Evolutionary conservation across 2,329 filamentous ascomycete species (phyloP).

Genomic region (Aspergillus pseudoviridinutans): DNA sequence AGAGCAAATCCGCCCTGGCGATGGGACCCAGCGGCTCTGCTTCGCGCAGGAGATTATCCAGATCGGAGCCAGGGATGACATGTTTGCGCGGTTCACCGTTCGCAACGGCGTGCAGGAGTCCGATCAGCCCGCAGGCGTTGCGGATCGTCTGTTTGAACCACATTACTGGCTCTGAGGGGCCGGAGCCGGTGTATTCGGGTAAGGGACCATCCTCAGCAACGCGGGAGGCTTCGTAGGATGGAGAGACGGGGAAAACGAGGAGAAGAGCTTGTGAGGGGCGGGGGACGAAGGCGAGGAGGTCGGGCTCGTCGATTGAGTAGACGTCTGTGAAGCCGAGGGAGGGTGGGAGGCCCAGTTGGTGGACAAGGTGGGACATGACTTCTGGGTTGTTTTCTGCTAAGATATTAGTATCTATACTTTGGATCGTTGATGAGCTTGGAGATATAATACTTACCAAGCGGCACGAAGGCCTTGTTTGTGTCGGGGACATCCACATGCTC

Average conservation of each 20-base stretch:
- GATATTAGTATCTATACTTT: slow-evolving; percentile 7
- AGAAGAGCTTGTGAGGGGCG: slow-evolving; percentile 84
- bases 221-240: slow-evolving; percentile 73
- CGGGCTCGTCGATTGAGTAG: slow-evolving; percentile 81
- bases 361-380: slow-evolving; percentile 79
- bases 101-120: slow-evolving; percentile 72
- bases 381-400: slow-evolving; percentile 70
- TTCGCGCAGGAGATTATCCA: slow-evolving; percentile 58
- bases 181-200: slow-evolving; percentile 63
- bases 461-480: slow-evolving; percentile 47
- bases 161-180: slow-evolving; percentile 68
- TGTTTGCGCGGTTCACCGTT: slow-evolving; percentile 69
- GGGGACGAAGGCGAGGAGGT: slow-evolving; percentile 80
- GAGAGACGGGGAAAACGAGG: slow-evolving; percentile 83
- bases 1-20: slow-evolving; percentile 69
- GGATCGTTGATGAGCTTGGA: slow-evolving; percentile 1
- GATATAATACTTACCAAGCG: slow-evolving; percentile 35
- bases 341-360: slow-evolving; percentile 77
- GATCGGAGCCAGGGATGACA: slow-evolving; percentile 50
- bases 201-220: slow-evolving; percentile 65
- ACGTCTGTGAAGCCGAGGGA: slow-evolving; percentile 81
- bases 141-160: slow-evolving; percentile 97
- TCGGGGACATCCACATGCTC: slow-evolving; percentile 34
- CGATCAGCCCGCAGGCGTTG: slow-evolving; percentile 90
- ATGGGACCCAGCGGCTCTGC: slow-evolving; percentile 66